These are phyloP conservation scores for Truncatella angustata DNA, from an alignment of 2,329 filamentous ascomycete species.

Conservation along the genomic window DNA sequence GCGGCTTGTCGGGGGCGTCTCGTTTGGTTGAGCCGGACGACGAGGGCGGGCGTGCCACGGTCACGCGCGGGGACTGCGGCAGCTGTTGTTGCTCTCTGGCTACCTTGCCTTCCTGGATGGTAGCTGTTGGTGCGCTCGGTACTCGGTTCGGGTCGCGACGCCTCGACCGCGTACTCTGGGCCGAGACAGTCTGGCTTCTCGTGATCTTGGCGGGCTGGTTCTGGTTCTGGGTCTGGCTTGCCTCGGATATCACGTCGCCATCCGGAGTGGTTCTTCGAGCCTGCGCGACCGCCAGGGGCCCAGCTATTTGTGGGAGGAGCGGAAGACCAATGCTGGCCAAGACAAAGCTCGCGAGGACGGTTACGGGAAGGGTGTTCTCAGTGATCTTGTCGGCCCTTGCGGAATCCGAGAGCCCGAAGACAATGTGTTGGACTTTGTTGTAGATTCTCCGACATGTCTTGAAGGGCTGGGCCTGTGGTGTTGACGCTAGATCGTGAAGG, in stretches of 20 bases:
- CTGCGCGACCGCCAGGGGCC: slow-evolving; percentile 78
- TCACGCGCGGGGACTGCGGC: slow-evolving; percentile 6
- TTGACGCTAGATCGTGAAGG: slow-evolving; percentile 74
- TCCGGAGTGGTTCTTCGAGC: slow-evolving; percentile 66
- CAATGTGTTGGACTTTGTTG: slow-evolving; percentile 85
- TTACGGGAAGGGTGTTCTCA: slow-evolving; percentile 78
- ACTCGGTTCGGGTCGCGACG: slow-evolving; percentile 47
- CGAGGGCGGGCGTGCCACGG: slow-evolving; percentile 1
- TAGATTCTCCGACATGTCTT: slow-evolving; percentile 81
- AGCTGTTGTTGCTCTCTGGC: slow-evolving; percentile 4
- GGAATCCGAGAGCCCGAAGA: slow-evolving; percentile 73
- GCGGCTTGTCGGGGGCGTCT: slow-evolving; percentile 19
- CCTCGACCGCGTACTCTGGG: slow-evolving; percentile 47
- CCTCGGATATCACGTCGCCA: slow-evolving; percentile 61
- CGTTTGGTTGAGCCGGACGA: slow-evolving; percentile 3
- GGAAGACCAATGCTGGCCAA: slow-evolving; percentile 74
- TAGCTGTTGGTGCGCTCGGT: slow-evolving; percentile 41
- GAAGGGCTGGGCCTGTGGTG: slow-evolving; percentile 74
- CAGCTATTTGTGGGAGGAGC: slow-evolving; percentile 73
- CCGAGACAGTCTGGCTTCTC: slow-evolving; percentile 67
- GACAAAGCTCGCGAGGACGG: slow-evolving; percentile 77
- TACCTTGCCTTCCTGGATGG: slow-evolving; percentile 19
- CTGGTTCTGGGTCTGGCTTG: too few species aligned
- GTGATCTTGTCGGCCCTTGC: slow-evolving; percentile 72
- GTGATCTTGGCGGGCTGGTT: slow-evolving; percentile 52